A percentile compares a stretch with the other conserved stretches of the same genome.
These are phyloP conservation scores for Candida xiaguanensis DNA, from an alignment of 805 yeast species.

Conservation along the genomic window DNA sequence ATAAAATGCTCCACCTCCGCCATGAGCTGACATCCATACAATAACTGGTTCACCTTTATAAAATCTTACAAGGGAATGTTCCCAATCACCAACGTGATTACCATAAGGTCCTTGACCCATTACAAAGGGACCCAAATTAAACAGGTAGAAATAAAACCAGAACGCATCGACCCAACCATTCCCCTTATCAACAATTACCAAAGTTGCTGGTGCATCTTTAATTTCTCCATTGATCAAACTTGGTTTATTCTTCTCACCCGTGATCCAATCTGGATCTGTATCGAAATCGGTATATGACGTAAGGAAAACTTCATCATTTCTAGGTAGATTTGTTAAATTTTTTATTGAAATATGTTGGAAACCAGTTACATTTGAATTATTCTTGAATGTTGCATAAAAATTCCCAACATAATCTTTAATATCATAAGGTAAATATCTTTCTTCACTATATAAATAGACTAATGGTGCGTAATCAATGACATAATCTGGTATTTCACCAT, in stretches of 20 bases:
- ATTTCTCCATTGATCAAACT: conserved; percentile 68
- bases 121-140: conserved; percentile 92
- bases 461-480: conserved; percentile 68
- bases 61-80: conserved; percentile 84
- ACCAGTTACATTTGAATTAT: conserved; percentile 41
- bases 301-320: conserved; percentile 44
- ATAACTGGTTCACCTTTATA: conserved; percentile 74
- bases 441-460: conserved; percentile 87
- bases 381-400: conserved; percentile 53
- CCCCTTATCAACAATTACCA: conserved; percentile 87
- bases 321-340: conserved; percentile 28
- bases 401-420: conserved; percentile 63
- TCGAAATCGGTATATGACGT: conserved; percentile 71
- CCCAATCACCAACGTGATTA: conserved; percentile 98
- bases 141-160: conserved; percentile 95
- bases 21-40: conserved; percentile 97
- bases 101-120: conserved; percentile 99
- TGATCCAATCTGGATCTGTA: conserved; percentile 74
- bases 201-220: conserved; percentile 70
- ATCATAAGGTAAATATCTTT: conserved; percentile 80
- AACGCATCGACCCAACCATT: conserved; percentile 93
- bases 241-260: conserved; percentile 69
- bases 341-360: conserved; percentile 32
- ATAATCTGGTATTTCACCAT: conserved; percentile 62
- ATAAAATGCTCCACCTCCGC: conserved; percentile 90